These are phyloP conservation scores for Trapa bicornis DNA, from an alignment of 345 rosid genomes.

Conservation along the genomic window DNA sequence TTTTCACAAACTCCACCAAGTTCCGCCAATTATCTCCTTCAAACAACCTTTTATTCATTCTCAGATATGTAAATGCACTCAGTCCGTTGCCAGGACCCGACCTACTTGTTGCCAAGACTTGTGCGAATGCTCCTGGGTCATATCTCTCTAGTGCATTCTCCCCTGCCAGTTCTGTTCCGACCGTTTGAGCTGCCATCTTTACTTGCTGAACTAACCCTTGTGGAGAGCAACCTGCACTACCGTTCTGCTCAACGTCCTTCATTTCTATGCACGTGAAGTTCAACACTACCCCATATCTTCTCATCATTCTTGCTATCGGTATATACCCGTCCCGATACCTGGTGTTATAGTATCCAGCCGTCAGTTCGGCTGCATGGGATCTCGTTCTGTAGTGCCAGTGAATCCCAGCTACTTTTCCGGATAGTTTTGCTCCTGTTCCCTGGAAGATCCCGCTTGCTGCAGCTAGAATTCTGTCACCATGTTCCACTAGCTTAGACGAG, in stretches of 20 bases:
- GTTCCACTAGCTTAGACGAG: conserved; percentile 59
- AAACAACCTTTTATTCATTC: conserved; percentile 79
- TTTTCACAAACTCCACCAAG: conserved; percentile 62
- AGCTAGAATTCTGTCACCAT: conserved; percentile 62
- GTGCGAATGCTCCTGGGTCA: conserved; percentile 57
- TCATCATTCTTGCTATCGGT: conserved; percentile 61
- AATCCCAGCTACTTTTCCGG: conserved; percentile 87
- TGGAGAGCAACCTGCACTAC: conserved; percentile 68
- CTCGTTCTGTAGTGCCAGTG: conserved; percentile 95
- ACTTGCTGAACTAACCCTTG: conserved; percentile 84
- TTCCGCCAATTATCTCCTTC: conserved; percentile 77
- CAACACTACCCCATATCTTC: conserved; percentile 49
- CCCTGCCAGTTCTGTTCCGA: conserved; percentile 66
- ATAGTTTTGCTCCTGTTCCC: conserved; percentile 56
- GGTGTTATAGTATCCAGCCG: conserved; percentile 84
- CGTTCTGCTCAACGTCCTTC: conserved; percentile 69
- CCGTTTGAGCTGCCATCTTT: conserved; percentile 50
- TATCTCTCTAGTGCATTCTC: conserved; percentile 89
- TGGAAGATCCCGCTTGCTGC: conserved; percentile 61
- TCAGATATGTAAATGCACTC: conserved; percentile 73
- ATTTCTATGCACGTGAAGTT: conserved; percentile 99
- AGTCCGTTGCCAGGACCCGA: conserved; percentile 63
- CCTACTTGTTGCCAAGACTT: conserved; percentile 64
- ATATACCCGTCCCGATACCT: conserved; percentile 65
- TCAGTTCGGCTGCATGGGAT: conserved; percentile 91